Evolutionary conservation across 2,329 filamentous ascomycete genomes (phyloP).

Genomic region (Sarocladiaceae sp.): DNA sequence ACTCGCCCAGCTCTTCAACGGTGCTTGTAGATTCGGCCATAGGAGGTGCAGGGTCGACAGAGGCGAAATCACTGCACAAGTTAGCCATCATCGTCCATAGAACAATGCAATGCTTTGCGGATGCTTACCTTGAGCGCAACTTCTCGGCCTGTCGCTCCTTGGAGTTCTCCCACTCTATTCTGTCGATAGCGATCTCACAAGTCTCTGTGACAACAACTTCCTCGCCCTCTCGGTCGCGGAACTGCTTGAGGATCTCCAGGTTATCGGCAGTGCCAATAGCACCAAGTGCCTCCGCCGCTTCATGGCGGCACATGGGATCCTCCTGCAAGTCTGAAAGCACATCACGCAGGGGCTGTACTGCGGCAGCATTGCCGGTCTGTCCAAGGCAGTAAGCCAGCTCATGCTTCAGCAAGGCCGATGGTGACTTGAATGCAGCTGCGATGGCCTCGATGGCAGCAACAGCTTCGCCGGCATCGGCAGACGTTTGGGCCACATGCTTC

Average conservation of each 20-base stretch:
- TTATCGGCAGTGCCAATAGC: conserved; percentile 75
- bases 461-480: conserved; percentile 55
- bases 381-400: conserved; percentile 96
- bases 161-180: conserved; percentile 90
- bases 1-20: conserved; percentile 70
- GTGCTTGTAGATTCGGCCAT: conserved; percentile 66
- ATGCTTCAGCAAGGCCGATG: conserved; percentile 89
- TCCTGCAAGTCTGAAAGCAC: conserved; percentile 77
- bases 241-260: conserved; percentile 66
- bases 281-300: conserved; percentile 91
- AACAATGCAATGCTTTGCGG: conserved; percentile 4
- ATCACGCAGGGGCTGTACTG: conserved; percentile 65
- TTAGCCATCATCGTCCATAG: conserved; percentile 23
- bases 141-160: conserved; percentile 68
- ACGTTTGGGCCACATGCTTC: conserved; percentile 79
- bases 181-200: conserved; percentile 91
- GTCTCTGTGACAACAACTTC: conserved; percentile 84
- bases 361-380: conserved; percentile 75
- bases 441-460: conserved; percentile 69
- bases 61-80: conserved; percentile 77
- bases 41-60: conserved; percentile 90
- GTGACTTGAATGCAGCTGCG: conserved; percentile 77
- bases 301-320: conserved; percentile 93
- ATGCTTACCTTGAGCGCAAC: conserved; percentile 71
- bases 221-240: conserved; percentile 73